These are phyloP conservation scores for Galerina marginata DNA, from an alignment of 768 basidiomycete species.

Conservation along the genomic window DNA sequence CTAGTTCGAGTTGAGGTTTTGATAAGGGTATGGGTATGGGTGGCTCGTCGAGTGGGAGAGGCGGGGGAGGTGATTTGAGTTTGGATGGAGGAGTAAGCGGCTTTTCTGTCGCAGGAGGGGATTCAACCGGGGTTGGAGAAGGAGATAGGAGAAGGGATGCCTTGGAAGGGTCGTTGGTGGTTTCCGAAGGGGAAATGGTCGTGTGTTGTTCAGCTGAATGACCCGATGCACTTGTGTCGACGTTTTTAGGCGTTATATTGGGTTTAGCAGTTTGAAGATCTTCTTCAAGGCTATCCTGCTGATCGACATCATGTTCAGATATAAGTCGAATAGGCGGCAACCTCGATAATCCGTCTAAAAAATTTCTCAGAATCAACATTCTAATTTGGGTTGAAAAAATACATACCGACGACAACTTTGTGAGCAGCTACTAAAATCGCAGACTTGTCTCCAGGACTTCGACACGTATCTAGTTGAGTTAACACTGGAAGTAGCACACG, in stretches of 20 bases:
- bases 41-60: constrained; percentile 19
- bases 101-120: too few species aligned
- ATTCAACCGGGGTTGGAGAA: background rate
- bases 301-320: constrained; percentile 48
- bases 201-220: too few species aligned
- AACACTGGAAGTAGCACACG: constrained; percentile 29
- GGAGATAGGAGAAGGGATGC: background rate
- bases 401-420: constrained; percentile 82
- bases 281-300: constrained; percentile 21
- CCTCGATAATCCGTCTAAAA: constrained; percentile 72
- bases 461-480: constrained; percentile 44
- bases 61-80: constrained; percentile 20
- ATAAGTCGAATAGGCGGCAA: constrained; percentile 78
- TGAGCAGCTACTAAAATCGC: constrained; percentile 83
- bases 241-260: background rate
- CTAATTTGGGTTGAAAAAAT: background rate
- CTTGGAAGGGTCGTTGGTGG: background rate
- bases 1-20: constrained; percentile 23
- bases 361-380: background rate
- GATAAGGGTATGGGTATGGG: constrained; percentile 10
- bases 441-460: constrained; percentile 79
- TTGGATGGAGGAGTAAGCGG: constrained; percentile 4
- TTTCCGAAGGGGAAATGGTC: too few species aligned
- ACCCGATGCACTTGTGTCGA: background rate
- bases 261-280: constrained; percentile 29